phyloP scores from a whole-genome alignment of 2,329 filamentous ascomycete species.

The Aspergillus tamarii region DNA sequence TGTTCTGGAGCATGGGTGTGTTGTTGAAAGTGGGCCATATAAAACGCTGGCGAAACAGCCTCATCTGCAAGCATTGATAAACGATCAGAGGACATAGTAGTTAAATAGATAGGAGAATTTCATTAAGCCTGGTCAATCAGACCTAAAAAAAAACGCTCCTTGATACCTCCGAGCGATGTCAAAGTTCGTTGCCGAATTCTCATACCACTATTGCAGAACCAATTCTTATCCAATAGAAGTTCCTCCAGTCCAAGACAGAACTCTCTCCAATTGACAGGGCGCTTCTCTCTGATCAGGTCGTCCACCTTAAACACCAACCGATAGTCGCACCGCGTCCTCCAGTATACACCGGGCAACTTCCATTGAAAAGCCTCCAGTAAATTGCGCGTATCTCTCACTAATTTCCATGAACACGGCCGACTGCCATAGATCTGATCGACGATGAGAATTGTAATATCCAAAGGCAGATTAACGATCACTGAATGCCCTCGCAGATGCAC shows the following conservation, averaged over 20 bases:
- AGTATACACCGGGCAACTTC: slow-evolving; percentile 12
- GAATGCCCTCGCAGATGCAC: neutral
- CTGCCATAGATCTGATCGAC: slow-evolving; percentile 6
- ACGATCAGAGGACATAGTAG: neutral
- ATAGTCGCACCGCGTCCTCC: slow-evolving; percentile 8
- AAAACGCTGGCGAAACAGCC: slow-evolving; percentile 55
- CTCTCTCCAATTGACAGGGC: neutral
- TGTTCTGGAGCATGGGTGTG: slow-evolving; percentile 68
- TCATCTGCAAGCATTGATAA: slow-evolving; percentile 48
- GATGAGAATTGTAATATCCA: slow-evolving; percentile 10
- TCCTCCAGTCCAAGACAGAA: slow-evolving; percentile 1
- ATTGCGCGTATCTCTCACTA: slow-evolving; percentile 7
- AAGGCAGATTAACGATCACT: neutral
- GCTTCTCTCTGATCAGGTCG: neutral
- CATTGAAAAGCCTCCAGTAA: slow-evolving; percentile 13
- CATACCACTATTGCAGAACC: slow-evolving; percentile 8
- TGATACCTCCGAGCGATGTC: neutral
- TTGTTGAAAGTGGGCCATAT: slow-evolving; percentile 72
- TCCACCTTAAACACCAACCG: slow-evolving; percentile 10
- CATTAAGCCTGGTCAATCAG: neutral
- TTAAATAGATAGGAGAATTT: no score
- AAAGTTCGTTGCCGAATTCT: neutral
- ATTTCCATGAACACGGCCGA: neutral
- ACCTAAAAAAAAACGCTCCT: neutral
- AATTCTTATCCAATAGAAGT: neutral